Conservation (phyloP, 768 basidiomycete genomes). For the Lanmaoa pseudosensibilis region DNA sequence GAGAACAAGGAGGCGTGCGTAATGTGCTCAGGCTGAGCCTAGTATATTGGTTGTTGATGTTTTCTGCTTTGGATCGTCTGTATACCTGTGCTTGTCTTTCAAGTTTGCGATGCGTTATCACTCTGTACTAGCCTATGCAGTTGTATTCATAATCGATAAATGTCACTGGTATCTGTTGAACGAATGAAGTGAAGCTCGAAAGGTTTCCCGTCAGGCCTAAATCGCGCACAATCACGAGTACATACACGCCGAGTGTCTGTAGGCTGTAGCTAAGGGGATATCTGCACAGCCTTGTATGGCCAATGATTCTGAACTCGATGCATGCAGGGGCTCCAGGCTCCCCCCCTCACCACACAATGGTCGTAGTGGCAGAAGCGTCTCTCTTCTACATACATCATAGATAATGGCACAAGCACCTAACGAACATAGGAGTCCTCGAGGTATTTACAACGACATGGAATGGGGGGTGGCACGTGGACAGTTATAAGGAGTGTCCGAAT, state of each 20-base stretch:
- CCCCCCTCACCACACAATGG: neutral
- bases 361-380: neutral
- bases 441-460: constrained; percentile 11
- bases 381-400: constrained; percentile 1
- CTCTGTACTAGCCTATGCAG: constrained; percentile 13
- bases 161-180: neutral
- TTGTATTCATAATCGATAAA: constrained; percentile 23
- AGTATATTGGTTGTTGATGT: neutral
- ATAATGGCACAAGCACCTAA: constrained; percentile 2
- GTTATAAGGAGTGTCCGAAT: constrained; percentile 1
- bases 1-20: constrained; percentile 94
- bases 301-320: neutral
- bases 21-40: constrained; percentile 79
- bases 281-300: neutral
- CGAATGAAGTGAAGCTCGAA: neutral
- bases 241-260: no score
- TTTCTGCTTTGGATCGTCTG: constrained; percentile 4
- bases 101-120: neutral
- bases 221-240: no score
- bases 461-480: constrained; percentile 1
- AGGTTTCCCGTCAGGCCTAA: no score
- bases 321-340: neutral
- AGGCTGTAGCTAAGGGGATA: neutral
- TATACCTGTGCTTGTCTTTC: constrained; percentile 1
- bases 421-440: constrained; percentile 2